Percentiles rank a stretch among this genome's conserved stretches.
Conservation (phyloP, 768 basidiomycete genomes). For the Tulasnella sp. region DNA sequence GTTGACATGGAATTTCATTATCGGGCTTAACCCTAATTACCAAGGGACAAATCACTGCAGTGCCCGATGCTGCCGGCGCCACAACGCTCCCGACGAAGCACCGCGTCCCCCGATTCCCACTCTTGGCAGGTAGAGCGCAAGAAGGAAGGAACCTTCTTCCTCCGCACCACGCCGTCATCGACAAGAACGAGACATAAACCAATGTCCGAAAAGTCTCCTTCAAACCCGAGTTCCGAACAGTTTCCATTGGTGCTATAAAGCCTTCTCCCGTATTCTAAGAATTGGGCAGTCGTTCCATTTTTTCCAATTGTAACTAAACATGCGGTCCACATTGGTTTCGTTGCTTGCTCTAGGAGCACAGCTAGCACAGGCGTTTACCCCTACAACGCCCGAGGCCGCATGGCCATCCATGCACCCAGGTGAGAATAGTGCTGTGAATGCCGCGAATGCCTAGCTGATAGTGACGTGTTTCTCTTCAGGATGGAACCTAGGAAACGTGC, state of each 20-base stretch:
- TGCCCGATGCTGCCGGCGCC: too few species aligned
- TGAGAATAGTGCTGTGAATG: not conserved
- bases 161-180: not conserved
- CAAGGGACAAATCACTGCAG: too few species aligned
- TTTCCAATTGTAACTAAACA: not conserved
- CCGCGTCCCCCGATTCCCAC: not conserved
- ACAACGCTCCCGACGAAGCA: not conserved
- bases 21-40: too few species aligned
- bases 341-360: not conserved
- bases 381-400: not conserved
- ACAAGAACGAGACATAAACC: not conserved
- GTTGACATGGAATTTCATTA: too few species aligned
- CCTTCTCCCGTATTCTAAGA: not conserved
- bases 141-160: not conserved
- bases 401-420: slow-evolving; percentile 1
- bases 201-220: not conserved
- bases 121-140: not conserved
- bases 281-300: not conserved
- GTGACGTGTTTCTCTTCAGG: not conserved
- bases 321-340: not conserved
- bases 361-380: not conserved
- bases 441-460: not conserved
- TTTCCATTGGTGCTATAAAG: not conserved
- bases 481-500: not conserved
- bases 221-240: not conserved